These are phyloP conservation scores for Xylaria sp. DNA, from an alignment of 2,329 filamentous ascomycete genomes.

Conservation along the genomic window DNA sequence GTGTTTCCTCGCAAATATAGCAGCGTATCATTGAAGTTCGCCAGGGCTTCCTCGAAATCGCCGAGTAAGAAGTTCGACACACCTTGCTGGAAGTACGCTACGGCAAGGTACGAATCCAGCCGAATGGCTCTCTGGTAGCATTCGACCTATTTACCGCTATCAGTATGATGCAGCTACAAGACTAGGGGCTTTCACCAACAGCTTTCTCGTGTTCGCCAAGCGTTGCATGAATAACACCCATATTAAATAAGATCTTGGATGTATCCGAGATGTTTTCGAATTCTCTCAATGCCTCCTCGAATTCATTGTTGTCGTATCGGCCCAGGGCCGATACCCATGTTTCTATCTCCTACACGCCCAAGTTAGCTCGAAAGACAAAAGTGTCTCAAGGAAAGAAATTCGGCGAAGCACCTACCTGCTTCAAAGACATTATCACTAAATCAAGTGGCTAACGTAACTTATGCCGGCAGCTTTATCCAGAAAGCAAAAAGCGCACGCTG, in stretches of 20 bases:
- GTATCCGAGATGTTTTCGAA: slow-evolving; percentile 93
- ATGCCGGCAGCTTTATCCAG: slow-evolving; percentile 44
- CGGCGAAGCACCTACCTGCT: slow-evolving; percentile 46
- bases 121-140: slow-evolving; percentile 92
- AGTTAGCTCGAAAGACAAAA: slow-evolving; percentile 22
- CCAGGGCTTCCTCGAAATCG: slow-evolving; percentile 95
- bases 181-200: slow-evolving; percentile 65
- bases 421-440: slow-evolving; percentile 50
- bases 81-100: slow-evolving; percentile 98
- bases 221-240: slow-evolving; percentile 96
- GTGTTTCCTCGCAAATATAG: slow-evolving; percentile 95
- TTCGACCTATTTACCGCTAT: slow-evolving; percentile 73
- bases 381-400: background rate
- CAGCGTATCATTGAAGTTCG: slow-evolving; percentile 98
- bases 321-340: slow-evolving; percentile 93
- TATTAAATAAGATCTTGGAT: slow-evolving; percentile 98
- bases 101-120: slow-evolving; percentile 93
- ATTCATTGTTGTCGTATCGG: slow-evolving; percentile 97
- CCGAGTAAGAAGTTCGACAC: slow-evolving; percentile 98
- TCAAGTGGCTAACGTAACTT: slow-evolving; percentile 35
- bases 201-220: slow-evolving; percentile 95
- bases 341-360: slow-evolving; percentile 84
- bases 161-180: slow-evolving; percentile 20
- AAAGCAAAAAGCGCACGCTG: slow-evolving; percentile 44
- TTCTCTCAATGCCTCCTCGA: slow-evolving; percentile 84